Evolutionary conservation across 768 basidiomycete species (phyloP).

Genomic region (Leccinum boreale): DNA sequence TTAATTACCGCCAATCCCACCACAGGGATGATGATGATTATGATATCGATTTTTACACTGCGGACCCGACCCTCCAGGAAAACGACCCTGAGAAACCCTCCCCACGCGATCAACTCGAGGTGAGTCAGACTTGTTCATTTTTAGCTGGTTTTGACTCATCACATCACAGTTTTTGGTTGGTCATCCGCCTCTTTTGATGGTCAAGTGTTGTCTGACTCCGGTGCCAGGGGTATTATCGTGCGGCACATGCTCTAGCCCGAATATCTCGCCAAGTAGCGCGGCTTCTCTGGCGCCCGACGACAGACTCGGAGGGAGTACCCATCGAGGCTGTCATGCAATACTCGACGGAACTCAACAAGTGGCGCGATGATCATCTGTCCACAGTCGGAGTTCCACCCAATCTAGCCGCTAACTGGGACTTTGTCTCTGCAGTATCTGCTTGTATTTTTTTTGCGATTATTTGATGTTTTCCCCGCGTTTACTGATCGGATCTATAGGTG

Average conservation of each 20-base stretch:
- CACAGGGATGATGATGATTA: constrained; percentile 79
- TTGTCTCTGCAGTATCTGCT: constrained; percentile 69
- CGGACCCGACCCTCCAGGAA: constrained; percentile 55
- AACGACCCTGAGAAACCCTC: constrained; percentile 53
- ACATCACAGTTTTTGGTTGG: constrained; percentile 62
- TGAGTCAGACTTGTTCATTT: constrained; percentile 29
- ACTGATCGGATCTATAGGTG: constrained; percentile 40
- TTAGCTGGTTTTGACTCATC: constrained; percentile 7
- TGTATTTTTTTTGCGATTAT: constrained; percentile 43
- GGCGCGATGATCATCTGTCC: constrained; percentile 74
- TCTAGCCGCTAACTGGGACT: constrained; percentile 87
- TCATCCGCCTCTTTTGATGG: constrained; percentile 9
- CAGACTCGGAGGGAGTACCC: constrained; percentile 75
- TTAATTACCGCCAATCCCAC: constrained; percentile 23
- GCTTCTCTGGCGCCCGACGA: constrained; percentile 75
- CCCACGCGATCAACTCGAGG: constrained; percentile 78
- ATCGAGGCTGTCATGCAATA: constrained; percentile 58
- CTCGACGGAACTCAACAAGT: constrained; percentile 56
- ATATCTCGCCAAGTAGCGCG: constrained; percentile 80
- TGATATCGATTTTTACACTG: constrained; percentile 84
- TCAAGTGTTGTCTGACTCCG: constrained; percentile 7
- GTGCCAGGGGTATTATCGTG: constrained; percentile 74
- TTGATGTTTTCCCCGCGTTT: background rate
- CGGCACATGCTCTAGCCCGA: constrained; percentile 79
- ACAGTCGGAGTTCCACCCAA: constrained; percentile 84